Evolutionary conservation across 352 stramenopile species (phyloP).

Genomic region (Paralagenidium karlingii): DNA sequence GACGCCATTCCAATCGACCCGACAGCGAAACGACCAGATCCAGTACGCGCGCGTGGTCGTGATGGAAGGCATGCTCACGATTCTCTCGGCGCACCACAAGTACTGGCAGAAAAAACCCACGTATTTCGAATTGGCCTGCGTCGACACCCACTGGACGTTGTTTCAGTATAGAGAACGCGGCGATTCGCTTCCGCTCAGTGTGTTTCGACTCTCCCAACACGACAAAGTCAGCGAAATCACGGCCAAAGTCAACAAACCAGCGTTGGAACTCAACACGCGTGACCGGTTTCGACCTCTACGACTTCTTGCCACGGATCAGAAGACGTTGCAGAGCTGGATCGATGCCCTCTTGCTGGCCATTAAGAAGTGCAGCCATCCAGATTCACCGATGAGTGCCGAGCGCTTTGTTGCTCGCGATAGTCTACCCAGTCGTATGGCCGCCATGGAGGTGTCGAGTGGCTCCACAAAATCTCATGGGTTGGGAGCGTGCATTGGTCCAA

Average conservation of each 20-base stretch:
- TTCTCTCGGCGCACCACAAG: slow-evolving; percentile 31
- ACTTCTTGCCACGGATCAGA: slow-evolving; percentile 17
- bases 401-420: slow-evolving; percentile 18
- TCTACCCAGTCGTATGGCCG: slow-evolving; percentile 10
- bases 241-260: background rate
- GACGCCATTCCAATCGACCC: too few species aligned
- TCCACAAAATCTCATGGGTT: too few species aligned
- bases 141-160: slow-evolving; percentile 19
- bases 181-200: slow-evolving; percentile 7
- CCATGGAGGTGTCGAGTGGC: too few species aligned
- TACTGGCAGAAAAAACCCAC: slow-evolving; percentile 42
- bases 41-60: too few species aligned
- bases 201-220: too few species aligned
- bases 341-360: slow-evolving; percentile 30
- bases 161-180: slow-evolving; percentile 30
- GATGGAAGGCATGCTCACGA: slow-evolving; percentile 33
- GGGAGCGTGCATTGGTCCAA: too few species aligned
- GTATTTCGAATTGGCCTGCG: slow-evolving; percentile 37
- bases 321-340: slow-evolving; percentile 31
- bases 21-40: too few species aligned
- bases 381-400: too few species aligned
- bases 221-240: background rate
- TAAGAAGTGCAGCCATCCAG: slow-evolving; percentile 16
- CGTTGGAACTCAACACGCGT: background rate
- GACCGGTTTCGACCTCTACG: slow-evolving; percentile 16